phyloP scores from a whole-genome alignment of 2,329 filamentous ascomycete genomes.

The Fusarium sp. region DNA sequence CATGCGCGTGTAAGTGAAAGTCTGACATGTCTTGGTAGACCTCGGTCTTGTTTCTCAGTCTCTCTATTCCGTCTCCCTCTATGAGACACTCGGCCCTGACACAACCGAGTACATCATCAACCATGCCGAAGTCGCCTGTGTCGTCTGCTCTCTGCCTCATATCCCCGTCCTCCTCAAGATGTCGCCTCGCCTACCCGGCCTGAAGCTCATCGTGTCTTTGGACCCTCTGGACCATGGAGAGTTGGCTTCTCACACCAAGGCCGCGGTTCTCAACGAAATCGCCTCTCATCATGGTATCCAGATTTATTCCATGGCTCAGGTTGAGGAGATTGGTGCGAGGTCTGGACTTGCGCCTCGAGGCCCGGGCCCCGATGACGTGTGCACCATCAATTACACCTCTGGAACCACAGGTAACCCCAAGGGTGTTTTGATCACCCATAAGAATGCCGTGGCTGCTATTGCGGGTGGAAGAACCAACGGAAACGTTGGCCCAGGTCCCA shows the following conservation, averaged over 20 bases:
- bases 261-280: conserved; percentile 78
- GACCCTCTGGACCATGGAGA: conserved; percentile 87
- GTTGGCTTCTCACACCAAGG: conserved; percentile 80
- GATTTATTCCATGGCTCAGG: conserved; percentile 81
- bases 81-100: conserved; percentile 93
- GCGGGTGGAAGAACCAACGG: conserved; percentile 68
- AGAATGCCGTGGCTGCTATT: conserved; percentile 80
- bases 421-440: conserved; percentile 85
- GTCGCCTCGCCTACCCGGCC: conserved; percentile 75
- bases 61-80: conserved; percentile 91
- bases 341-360: conserved; percentile 77
- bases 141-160: conserved; percentile 83
- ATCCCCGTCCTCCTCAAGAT: conserved; percentile 85
- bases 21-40: conserved; percentile 62
- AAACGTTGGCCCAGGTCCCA: conserved; percentile 55
- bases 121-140: conserved; percentile 79
- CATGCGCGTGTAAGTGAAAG: conserved; percentile 9
- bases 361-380: conserved; percentile 77
- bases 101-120: conserved; percentile 96
- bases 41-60: conserved; percentile 87
- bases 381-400: conserved; percentile 93
- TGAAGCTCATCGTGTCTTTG: conserved; percentile 90
- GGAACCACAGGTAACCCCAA: conserved; percentile 87
- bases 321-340: conserved; percentile 82
- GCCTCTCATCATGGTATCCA: conserved; percentile 79